Evolutionary conservation across 148 eudicot species (phyloP).

Genomic region (Vaccinium darrowii): DNA sequence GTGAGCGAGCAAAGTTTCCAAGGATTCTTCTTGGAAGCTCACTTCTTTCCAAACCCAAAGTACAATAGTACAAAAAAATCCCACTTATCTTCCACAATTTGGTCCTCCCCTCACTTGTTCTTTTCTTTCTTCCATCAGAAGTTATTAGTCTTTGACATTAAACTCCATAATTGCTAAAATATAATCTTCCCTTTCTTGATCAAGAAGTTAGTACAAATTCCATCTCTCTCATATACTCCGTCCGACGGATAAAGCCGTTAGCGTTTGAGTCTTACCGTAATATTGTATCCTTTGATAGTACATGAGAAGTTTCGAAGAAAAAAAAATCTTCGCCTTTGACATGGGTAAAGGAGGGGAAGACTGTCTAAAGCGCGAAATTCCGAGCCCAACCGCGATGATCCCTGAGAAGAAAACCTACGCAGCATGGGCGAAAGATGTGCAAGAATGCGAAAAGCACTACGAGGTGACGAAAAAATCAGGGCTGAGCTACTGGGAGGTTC

Average conservation of each 20-base stretch:
- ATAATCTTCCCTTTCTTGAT: neutral
- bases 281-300: too few relatives aligned
- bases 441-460: slow-evolving; percentile 19
- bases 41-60: neutral
- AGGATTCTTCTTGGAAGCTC: slow-evolving; percentile 6
- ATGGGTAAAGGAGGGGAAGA: slow-evolving; percentile 32
- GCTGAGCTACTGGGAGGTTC: slow-evolving; percentile 14
- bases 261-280: neutral
- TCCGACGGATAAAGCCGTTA: neutral
- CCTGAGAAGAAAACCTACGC: slow-evolving; percentile 13
- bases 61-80: neutral
- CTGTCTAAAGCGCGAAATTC: slow-evolving; percentile 1
- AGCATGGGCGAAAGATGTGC: slow-evolving; percentile 27
- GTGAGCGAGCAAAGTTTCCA: neutral
- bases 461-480: slow-evolving; percentile 8
- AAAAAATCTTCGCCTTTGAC: neutral
- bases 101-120: neutral
- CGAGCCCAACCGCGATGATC: neutral
- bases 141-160: neutral
- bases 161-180: neutral
- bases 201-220: neutral
- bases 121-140: neutral
- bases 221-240: neutral
- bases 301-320: neutral
- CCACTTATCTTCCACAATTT: neutral